Evolutionary conservation across 805 yeast species (phyloP), one percentile per base, ranked within the genome.

Genomic region (Suhomyces sp.): DNA sequence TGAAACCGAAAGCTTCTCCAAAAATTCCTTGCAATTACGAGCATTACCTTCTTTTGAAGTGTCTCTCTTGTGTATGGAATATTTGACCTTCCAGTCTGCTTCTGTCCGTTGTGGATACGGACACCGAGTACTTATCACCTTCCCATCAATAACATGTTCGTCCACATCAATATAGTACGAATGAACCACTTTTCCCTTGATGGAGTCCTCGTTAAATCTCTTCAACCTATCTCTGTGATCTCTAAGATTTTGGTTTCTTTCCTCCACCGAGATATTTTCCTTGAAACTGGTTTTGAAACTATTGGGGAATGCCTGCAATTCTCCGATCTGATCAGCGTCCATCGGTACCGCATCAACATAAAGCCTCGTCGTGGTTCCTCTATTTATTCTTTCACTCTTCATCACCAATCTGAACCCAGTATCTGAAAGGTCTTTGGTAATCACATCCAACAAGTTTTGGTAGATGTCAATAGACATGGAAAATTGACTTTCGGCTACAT

Each of bases 401-500:
- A 57, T 23, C 7, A 64, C 54, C 21, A 64, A 43, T 27, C 70
- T 46, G 36, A 60, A 63, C 14, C 67, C 48, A 13, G 36, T 24
- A 4, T 40, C 46, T 14, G 39, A 39, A 15, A 65, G 38, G 39
- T 66, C 71, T 25, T 48, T 18, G 16, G 51, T 43, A 11, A 63
- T 53, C 2, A 35, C 39, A 19, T 58, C 51, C 38, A 68, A 41
- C 24, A 68, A 33, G 16, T 48, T 51, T 30, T 60, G 54, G 58
- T 50, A 63, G 13, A 48, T 53, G 23, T 33, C 28, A 38, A 48
- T 46, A 11, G 49, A 29, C 13, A 74, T 53, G 43, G 70, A 74
- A 55, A 87, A 84, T 54, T 88, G 95, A 11, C 58, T 56, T 16
- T 82, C 79, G 0, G 91, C 95, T 32, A 83, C 68, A 33, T 51